Evolutionary conservation across 768 basidiomycete species (phyloP), one percentile per base, ranked within the genome.

Genomic region (Serpula lacrymans): DNA sequence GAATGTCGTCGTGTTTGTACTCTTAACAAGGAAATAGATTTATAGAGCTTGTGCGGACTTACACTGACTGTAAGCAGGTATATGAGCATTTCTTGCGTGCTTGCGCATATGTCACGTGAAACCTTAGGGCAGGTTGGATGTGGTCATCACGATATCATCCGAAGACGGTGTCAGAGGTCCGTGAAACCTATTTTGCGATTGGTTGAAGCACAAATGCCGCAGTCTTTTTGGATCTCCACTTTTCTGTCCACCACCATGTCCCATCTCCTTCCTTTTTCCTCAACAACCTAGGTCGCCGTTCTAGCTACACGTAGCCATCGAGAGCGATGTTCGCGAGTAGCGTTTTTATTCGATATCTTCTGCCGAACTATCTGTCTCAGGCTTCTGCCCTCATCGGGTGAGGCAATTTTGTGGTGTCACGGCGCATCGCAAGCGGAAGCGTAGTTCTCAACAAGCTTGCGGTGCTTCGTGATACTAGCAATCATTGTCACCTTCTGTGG

Each of bases 371-470:
- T 10, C 28, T 21, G 13, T 21, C 14, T 22, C 10, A 40, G 5
- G 21, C 18, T 14, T 24, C n/a, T 23, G 6, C 8, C 14, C 8
- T 40, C 21, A n/a, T 30, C 9, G 3, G 10, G 16, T 21, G 12
- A 34, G 28, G 17, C 17, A 27, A 3, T 1, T 28, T 7, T n/a
- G 14, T 3, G 4, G 39, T 34, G 49, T 41, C 50, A 52, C 54
- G 30, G 41, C 11, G 44, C 43, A 46, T 38, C 48, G 60, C 60
- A 54, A 58, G 62, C 57, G 68, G 63, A 69, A 72, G 72, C 69
- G 72, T 52, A 59, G 69, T 71, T 45, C 72, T 74, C 67, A 56
- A 42, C 62, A 70, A 65, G 57, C 65, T 61, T 60, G 65, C 60
- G 26, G 38, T 50, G 41, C 35, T 14, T 37, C 43, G 51, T 58